A percentile compares a stretch with the other conserved stretches of the same genome.
These are phyloP conservation scores for Cyanodermella asteris DNA, from an alignment of 2,329 filamentous ascomycete species.

Conservation along the genomic window DNA sequence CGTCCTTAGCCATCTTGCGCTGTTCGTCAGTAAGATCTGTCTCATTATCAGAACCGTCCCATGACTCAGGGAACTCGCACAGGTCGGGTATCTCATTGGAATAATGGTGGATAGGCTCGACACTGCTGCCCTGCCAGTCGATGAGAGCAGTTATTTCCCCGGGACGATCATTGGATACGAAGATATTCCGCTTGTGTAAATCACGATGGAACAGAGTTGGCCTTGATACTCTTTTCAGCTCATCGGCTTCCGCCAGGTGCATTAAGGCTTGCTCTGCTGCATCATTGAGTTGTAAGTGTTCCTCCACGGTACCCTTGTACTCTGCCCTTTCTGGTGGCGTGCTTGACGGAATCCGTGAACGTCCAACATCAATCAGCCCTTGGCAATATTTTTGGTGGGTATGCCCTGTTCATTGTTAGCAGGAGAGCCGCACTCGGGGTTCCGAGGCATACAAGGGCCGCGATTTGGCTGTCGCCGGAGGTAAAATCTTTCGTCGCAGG, in stretches of 20 bases:
- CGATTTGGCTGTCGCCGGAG: conserved; percentile 13
- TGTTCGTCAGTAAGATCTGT: not conserved
- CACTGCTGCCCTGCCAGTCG: conserved; percentile 5
- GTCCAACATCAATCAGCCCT: conserved; percentile 1
- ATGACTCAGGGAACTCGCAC: conserved; percentile 11
- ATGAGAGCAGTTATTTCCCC: conserved; percentile 5
- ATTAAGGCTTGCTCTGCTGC: conserved; percentile 1
- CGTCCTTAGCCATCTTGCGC: not conserved
- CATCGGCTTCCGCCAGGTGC: conserved; percentile 1
- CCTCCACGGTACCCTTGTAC: conserved; percentile 5
- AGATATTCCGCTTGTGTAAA: conserved; percentile 8
- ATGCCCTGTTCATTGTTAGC: too few relatives aligned
- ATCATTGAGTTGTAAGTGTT: conserved; percentile 5
- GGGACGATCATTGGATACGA: conserved; percentile 6
- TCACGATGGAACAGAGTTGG: conserved; percentile 6
- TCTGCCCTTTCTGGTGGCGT: not conserved
- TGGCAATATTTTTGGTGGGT: too few relatives aligned
- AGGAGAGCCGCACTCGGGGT: not conserved
- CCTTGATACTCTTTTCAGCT: conserved; percentile 3
- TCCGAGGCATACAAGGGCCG: conserved; percentile 12
- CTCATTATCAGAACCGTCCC: conserved; percentile 2
- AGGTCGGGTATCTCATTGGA: conserved; percentile 19
- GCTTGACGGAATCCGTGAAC: conserved; percentile 1
- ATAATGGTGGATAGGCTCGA: conserved; percentile 9
- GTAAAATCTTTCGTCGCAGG: conserved; percentile 15